These are phyloP conservation scores for Sporobolus alterniflorus DNA, from an alignment of 202 grass and related monocot genomes.

Conservation along the genomic window DNA sequence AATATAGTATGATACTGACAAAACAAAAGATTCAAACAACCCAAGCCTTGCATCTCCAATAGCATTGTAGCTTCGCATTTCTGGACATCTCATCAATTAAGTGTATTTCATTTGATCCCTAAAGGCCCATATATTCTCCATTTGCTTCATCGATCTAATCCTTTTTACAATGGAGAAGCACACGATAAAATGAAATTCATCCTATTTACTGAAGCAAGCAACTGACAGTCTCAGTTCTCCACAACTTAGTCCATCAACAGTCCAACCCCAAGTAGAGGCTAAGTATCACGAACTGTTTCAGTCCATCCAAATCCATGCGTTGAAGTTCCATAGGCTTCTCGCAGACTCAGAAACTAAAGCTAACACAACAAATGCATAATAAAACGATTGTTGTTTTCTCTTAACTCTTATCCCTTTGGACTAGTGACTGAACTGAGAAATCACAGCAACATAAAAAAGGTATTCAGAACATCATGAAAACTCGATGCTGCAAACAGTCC, in stretches of 20 bases:
- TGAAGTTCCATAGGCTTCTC: background rate
- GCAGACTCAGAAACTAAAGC: background rate
- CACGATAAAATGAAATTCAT: background rate
- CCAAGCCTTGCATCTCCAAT: background rate
- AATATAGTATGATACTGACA: background rate
- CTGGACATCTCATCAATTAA: background rate
- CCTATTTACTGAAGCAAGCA: background rate
- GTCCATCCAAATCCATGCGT: background rate
- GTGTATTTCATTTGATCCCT: background rate
- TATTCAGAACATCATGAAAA: background rate
- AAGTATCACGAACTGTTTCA: background rate
- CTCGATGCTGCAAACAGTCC: background rate
- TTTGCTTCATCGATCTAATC: conserved; percentile 8
- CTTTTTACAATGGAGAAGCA: background rate
- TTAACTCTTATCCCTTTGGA: background rate
- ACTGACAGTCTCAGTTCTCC: background rate
- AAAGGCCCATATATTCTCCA: background rate
- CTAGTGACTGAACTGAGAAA: background rate
- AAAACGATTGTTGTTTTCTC: background rate
- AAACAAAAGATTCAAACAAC: conserved; percentile 4
- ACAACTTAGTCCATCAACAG: conserved; percentile 2
- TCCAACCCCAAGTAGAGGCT: too few relatives aligned
- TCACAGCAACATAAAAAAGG: background rate
- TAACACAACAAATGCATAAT: background rate
- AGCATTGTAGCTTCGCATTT: background rate